Percentiles rank a stretch among this genome's conserved stretches.
Conservation (phyloP, 768 basidiomycete genomes). For the Albatrellus ellisii region DNA sequence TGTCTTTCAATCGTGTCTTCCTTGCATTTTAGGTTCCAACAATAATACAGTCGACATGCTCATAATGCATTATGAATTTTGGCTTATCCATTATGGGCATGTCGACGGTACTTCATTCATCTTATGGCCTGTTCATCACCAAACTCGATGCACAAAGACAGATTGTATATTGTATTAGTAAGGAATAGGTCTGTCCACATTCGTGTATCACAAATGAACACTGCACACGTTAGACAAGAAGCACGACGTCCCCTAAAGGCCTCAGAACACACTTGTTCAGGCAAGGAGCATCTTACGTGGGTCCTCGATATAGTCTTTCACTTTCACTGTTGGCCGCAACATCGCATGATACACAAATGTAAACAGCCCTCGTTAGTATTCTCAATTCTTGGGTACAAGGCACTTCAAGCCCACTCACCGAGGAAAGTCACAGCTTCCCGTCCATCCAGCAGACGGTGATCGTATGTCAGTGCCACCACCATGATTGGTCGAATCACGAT, state of each 20-base stretch:
- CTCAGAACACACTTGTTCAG: background rate
- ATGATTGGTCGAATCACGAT: conserved; percentile 96
- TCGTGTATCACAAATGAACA: too few species aligned
- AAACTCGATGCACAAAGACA: too few species aligned
- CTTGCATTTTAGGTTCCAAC: too few species aligned
- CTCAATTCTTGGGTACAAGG: background rate
- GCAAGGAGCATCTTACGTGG: conserved; percentile 30
- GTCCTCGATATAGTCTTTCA: conserved; percentile 45
- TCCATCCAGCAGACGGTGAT: conserved; percentile 91
- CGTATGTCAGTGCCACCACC: conserved; percentile 89
- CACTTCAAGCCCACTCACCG: conserved; percentile 36
- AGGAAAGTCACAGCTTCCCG: conserved; percentile 97
- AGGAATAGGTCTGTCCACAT: too few species aligned
- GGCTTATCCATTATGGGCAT: too few species aligned
- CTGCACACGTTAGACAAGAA: too few species aligned
- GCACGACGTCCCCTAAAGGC: background rate
- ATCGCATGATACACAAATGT: conserved; percentile 1
- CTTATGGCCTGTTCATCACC: too few species aligned
- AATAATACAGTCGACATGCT: too few species aligned
- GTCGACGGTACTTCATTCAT: too few species aligned
- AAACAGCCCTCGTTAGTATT: background rate
- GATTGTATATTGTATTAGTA: too few species aligned
- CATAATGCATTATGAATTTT: too few species aligned
- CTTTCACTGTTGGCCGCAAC: conserved; percentile 23
- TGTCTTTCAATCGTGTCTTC: too few species aligned